phyloP scores from a whole-genome alignment of 148 eudicot species.

The Dianthus caryophyllus region DNA sequence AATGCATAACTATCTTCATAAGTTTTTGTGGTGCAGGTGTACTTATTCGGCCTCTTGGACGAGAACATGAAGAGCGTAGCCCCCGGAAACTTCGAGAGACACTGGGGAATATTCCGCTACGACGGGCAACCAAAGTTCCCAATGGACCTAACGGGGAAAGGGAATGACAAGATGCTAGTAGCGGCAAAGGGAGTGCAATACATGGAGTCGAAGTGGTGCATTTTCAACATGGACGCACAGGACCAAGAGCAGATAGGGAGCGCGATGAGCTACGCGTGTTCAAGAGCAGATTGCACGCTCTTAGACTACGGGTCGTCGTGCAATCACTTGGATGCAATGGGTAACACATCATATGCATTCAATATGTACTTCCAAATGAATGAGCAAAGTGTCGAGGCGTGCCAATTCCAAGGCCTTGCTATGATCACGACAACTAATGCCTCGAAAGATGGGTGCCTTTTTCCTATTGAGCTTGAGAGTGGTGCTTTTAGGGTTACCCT shows the following conservation, averaged over 20 bases:
- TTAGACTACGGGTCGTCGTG: slow-evolving; percentile 40
- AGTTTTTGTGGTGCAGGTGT: slow-evolving; percentile 20
- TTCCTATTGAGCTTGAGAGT: slow-evolving; percentile 47
- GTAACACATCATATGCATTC: slow-evolving; percentile 52
- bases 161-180: slow-evolving; percentile 29
- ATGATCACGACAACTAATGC: slow-evolving; percentile 29
- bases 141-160: slow-evolving; percentile 36
- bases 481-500: slow-evolving; percentile 22
- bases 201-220: slow-evolving; percentile 50
- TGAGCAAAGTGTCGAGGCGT: slow-evolving; percentile 49
- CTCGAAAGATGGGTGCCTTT: slow-evolving; percentile 33
- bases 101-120: slow-evolving; percentile 57
- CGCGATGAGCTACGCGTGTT: slow-evolving; percentile 42
- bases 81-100: slow-evolving; percentile 52
- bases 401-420: slow-evolving; percentile 57
- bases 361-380: slow-evolving; percentile 61
- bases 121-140: slow-evolving; percentile 55
- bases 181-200: slow-evolving; percentile 49
- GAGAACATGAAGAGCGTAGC: slow-evolving; percentile 55
- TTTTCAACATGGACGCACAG: slow-evolving; percentile 24
- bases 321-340: slow-evolving; percentile 17
- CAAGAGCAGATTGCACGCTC: slow-evolving; percentile 46
- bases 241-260: background rate
- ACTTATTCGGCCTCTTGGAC: slow-evolving; percentile 47
- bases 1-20: background rate